Evolutionary conservation across 2,329 filamentous ascomycete species (phyloP).

Genomic region (Aspergillus tubingensis): DNA sequence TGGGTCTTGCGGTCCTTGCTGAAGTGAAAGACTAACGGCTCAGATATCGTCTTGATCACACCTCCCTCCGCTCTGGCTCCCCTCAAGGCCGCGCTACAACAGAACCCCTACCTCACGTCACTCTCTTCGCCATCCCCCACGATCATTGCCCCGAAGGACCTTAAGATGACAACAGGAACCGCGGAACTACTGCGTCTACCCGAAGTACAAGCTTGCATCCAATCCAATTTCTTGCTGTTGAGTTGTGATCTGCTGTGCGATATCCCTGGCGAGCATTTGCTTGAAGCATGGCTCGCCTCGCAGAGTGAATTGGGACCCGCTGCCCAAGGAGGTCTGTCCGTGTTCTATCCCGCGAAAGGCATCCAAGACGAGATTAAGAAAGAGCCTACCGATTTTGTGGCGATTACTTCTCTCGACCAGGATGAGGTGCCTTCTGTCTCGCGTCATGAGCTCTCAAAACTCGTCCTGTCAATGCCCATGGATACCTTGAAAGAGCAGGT

Average conservation of each 20-base stretch:
- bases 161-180: constrained; percentile 84
- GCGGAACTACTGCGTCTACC: constrained; percentile 83
- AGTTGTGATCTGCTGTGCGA: constrained; percentile 95
- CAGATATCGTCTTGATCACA: constrained; percentile 50
- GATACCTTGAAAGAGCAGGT: constrained; percentile 83
- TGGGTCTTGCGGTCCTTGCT: not conserved
- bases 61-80: constrained; percentile 45
- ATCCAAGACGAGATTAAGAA: constrained; percentile 72
- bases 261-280: constrained; percentile 74
- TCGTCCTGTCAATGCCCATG: constrained; percentile 82
- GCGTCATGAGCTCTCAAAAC: constrained; percentile 67
- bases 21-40: constrained; percentile 6
- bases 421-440: constrained; percentile 54
- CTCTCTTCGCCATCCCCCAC: constrained; percentile 44
- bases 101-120: constrained; percentile 52
- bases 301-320: constrained; percentile 66
- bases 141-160: constrained; percentile 39
- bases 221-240: constrained; percentile 82
- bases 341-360: constrained; percentile 87
- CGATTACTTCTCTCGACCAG: constrained; percentile 67
- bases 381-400: constrained; percentile 91
- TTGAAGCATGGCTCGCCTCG: constrained; percentile 85
- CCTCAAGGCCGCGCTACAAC: constrained; percentile 48
- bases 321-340: constrained; percentile 76
- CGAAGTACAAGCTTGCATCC: constrained; percentile 76